A percentile compares a stretch with the other conserved stretches of the same genome.
phyloP scores from a whole-genome alignment of 768 basidiomycete genomes.

The Tricholoma sp. region DNA sequence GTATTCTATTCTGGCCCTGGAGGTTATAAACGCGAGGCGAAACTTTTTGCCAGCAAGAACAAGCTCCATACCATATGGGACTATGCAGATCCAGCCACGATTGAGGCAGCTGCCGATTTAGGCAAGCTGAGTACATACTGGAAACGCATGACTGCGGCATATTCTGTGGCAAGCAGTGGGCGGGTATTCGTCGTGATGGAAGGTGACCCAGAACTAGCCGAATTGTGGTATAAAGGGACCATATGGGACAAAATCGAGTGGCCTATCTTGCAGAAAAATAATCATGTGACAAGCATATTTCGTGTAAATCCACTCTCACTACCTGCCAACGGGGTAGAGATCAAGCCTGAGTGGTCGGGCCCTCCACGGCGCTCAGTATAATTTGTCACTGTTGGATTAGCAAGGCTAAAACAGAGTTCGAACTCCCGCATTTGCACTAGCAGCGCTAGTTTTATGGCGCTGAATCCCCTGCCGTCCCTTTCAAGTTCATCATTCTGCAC shows the following conservation, averaged over 20 bases:
- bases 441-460: too few relatives aligned
- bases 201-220: not conserved
- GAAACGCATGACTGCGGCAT: not conserved
- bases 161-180: not conserved
- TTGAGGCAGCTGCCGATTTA: not conserved
- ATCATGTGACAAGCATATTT: constrained; percentile 3
- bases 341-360: too few relatives aligned
- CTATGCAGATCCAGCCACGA: not conserved
- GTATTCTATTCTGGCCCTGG: not conserved
- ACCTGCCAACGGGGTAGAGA: not conserved
- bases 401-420: too few relatives aligned
- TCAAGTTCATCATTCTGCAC: too few relatives aligned
- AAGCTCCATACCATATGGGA: not conserved
- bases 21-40: not conserved
- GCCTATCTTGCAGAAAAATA: constrained; percentile 5
- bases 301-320: too few relatives aligned
- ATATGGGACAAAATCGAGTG: constrained; percentile 10
- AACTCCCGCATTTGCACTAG: too few relatives aligned
- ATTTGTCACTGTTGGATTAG: too few relatives aligned
- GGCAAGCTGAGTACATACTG: not conserved
- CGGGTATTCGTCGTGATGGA: not conserved
- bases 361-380: too few relatives aligned
- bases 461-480: too few relatives aligned
- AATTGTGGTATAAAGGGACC: constrained; percentile 1
- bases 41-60: not conserved